Conservation (phyloP, 176 grass and related monocot species). For the Guadua angustifolia region DNA sequence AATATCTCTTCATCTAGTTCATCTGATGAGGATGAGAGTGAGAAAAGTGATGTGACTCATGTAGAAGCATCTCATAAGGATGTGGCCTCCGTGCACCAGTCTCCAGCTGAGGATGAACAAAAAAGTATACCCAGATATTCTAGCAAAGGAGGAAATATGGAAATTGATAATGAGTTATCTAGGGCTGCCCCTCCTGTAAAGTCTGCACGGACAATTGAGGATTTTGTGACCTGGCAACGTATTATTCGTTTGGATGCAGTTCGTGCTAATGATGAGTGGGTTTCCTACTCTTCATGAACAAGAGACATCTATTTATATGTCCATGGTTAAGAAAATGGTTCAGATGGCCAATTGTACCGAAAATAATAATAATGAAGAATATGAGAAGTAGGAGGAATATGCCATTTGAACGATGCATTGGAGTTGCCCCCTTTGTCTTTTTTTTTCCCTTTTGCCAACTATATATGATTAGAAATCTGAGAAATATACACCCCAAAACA, state of each 20-base stretch:
- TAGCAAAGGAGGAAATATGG: constrained; percentile 35
- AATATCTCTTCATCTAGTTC: constrained; percentile 42
- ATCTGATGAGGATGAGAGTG: constrained; percentile 41
- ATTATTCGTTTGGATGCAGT: constrained; percentile 94
- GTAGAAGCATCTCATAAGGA: constrained; percentile 52
- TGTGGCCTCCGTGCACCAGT: constrained; percentile 45
- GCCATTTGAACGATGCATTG: too few relatives aligned
- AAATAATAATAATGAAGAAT: too few relatives aligned
- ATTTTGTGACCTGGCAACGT: constrained; percentile 87
- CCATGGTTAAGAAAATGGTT: too few relatives aligned
- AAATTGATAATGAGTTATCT: constrained; percentile 48
- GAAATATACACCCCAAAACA: too few relatives aligned
- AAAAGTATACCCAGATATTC: constrained; percentile 55
- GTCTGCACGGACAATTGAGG: constrained; percentile 50
- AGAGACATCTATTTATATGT: too few relatives aligned
- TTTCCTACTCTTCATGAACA: constrained; percentile 53
- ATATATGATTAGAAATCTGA: too few relatives aligned
- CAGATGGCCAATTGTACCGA: too few relatives aligned
- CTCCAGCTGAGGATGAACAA: constrained; percentile 60
- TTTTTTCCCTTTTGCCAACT: too few relatives aligned
- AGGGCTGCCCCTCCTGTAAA: constrained; percentile 50
- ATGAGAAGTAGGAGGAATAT: too few relatives aligned
- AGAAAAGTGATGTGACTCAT: constrained; percentile 60
- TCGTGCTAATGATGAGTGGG: constrained; percentile 90
- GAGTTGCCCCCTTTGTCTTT: too few relatives aligned